phyloP scores from a whole-genome alignment of 1,139 yeast genomes.

The Pichia sp. region DNA sequence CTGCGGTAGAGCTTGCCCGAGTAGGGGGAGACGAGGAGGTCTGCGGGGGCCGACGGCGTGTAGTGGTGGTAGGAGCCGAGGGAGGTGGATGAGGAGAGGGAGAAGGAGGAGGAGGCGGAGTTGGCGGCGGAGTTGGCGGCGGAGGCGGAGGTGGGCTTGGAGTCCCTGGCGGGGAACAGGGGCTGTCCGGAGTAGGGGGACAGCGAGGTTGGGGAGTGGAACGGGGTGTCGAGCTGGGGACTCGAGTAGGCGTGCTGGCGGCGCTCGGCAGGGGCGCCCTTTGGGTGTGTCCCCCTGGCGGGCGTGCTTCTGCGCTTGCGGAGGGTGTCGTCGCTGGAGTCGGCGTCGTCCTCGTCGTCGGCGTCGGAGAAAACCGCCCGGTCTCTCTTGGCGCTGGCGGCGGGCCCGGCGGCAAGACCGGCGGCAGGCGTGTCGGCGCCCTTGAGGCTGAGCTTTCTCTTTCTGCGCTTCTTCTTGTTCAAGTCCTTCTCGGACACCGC shows the following conservation, averaged over 20 bases:
- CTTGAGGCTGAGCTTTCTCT: constrained; percentile 1
- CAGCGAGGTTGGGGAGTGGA: too few species aligned
- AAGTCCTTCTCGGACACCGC: constrained; percentile 27
- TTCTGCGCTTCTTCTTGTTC: constrained; percentile 18
- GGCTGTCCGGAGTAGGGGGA: not conserved
- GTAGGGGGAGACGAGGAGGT: not conserved
- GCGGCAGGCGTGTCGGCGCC: constrained; percentile 1
- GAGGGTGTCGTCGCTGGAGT: not conserved
- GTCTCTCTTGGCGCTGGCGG: not conserved
- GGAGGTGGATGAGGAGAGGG: not conserved
- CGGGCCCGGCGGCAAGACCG: not conserved
- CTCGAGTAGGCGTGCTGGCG: too few species aligned
- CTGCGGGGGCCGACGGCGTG: not conserved
- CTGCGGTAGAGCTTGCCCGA: not conserved
- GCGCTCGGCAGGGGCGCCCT: too few species aligned
- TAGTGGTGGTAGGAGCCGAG: not conserved
- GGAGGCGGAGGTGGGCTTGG: not conserved
- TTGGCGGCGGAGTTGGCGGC: not conserved
- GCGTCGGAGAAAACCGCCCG: not conserved
- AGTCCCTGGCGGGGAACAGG: not conserved
- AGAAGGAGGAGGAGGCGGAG: not conserved
- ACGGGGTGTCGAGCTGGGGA: too few species aligned
- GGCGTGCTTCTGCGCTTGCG: too few species aligned
- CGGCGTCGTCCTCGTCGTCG: not conserved
- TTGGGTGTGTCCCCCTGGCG: too few species aligned